These are phyloP conservation scores for Canavalia ensiformis DNA, from an alignment of 306 rosid genomes.

Conservation along the genomic window DNA sequence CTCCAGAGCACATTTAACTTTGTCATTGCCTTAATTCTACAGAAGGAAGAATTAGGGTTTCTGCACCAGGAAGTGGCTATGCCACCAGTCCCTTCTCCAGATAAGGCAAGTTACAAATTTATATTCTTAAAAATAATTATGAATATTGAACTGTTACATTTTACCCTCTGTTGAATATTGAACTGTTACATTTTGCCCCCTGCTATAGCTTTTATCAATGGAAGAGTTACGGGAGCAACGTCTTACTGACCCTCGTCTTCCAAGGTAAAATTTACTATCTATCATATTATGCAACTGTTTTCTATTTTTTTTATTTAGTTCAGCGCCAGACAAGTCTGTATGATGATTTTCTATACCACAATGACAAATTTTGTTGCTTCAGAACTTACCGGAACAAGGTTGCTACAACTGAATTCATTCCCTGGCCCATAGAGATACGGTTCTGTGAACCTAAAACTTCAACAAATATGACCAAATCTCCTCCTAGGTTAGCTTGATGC, in stretches of 20 bases:
- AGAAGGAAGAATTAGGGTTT: constrained; percentile 87
- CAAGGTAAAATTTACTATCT: constrained; percentile 63
- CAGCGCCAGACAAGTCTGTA: constrained; percentile 11
- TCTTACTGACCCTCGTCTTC: constrained; percentile 84
- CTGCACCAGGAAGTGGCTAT: constrained; percentile 79
- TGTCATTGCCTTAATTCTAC: constrained; percentile 49
- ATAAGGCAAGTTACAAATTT: constrained; percentile 61
- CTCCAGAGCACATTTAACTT: constrained; percentile 31
- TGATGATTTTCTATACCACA: constrained; percentile 38
- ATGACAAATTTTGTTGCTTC: constrained; percentile 49
- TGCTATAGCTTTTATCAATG: constrained; percentile 79
- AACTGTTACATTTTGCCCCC: constrained; percentile 16
- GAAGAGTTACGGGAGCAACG: constrained; percentile 89
- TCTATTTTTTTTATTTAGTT: constrained; percentile 22
- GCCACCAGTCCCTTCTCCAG: constrained; percentile 85
- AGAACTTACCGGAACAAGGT: constrained; percentile 94
- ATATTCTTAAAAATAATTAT: constrained; percentile 27
- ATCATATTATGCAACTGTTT: neutral
- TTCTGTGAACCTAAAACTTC: constrained; percentile 83
- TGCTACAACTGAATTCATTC: constrained; percentile 70
- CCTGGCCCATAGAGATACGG: constrained; percentile 98
- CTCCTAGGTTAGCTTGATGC: constrained; percentile 75
- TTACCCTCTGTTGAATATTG: constrained; percentile 30
- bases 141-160: constrained; percentile 25
- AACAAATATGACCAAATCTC: constrained; percentile 86